phyloP scores from a whole-genome alignment of 2,329 filamentous ascomycete species.

The Thermothelomyces thermophilus region DNA sequence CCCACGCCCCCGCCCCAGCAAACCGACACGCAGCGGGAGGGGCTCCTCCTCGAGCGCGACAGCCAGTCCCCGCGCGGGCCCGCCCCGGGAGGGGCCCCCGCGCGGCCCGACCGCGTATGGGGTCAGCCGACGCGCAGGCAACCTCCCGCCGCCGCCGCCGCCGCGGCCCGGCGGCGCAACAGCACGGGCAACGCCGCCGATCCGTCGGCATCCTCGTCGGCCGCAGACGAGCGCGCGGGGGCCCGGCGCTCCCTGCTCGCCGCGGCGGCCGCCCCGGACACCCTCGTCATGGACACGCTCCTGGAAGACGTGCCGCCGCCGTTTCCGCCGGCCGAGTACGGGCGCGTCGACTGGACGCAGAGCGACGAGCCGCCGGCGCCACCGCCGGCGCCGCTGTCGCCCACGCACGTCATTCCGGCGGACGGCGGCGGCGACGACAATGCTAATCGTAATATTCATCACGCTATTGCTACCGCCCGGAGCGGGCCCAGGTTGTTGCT shows the following conservation, averaged over 20 bases:
- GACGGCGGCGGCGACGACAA: too few relatives aligned
- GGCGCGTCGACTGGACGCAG: constrained; percentile 52
- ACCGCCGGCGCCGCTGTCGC: too few relatives aligned
- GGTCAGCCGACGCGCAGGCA: constrained; percentile 19
- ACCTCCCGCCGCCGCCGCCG: constrained; percentile 32
- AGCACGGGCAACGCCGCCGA: constrained; percentile 32
- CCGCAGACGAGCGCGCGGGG: neutral
- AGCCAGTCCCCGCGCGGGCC: constrained; percentile 39
- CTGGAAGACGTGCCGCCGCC: constrained; percentile 13
- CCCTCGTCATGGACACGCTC: constrained; percentile 2
- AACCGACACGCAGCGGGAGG: constrained; percentile 35
- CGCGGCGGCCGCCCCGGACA: constrained; percentile 7
- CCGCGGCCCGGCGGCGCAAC: constrained; percentile 26
- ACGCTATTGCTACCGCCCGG: neutral
- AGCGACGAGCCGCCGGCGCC: constrained; percentile 38
- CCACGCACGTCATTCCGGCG: too few relatives aligned
- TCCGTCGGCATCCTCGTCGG: constrained; percentile 14
- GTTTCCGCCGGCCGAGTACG: constrained; percentile 24
- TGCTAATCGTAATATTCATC: neutral
- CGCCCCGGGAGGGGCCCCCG: constrained; percentile 33
- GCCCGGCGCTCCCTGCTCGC: constrained; percentile 17
- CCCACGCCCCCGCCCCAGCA: constrained; percentile 33
- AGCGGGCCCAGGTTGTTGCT: constrained; percentile 3
- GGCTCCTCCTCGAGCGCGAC: constrained; percentile 35
- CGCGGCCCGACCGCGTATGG: constrained; percentile 31